These are phyloP conservation scores for Saccharomycopsis guyanensis DNA, from an alignment of 805 yeast genomes.

Conservation along the genomic window DNA sequence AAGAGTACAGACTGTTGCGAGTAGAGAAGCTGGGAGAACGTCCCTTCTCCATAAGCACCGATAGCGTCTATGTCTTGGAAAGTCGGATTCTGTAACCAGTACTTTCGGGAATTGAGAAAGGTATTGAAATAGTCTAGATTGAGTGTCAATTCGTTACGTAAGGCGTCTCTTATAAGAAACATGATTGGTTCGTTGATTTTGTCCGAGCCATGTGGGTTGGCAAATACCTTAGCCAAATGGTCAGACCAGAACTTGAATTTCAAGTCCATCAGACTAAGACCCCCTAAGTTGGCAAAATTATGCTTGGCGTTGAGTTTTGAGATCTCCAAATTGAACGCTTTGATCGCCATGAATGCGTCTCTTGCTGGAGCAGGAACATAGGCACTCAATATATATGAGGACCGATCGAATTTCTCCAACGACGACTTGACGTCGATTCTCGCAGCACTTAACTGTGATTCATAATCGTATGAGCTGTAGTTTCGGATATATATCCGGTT, in stretches of 20 bases:
- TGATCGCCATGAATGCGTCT: conserved; percentile 54
- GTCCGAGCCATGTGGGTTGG: conserved; percentile 28
- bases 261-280: conserved; percentile 29
- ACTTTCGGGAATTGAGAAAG: conserved; percentile 50
- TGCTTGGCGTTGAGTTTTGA: conserved; percentile 41
- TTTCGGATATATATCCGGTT: no score
- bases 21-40: conserved; percentile 66
- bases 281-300: conserved; percentile 21
- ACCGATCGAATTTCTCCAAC: conserved; percentile 46
- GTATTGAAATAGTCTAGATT: conserved; percentile 51
- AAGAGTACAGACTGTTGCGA: conserved; percentile 50
- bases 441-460: conserved; percentile 13
- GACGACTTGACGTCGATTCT: conserved; percentile 12
- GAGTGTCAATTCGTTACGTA: conserved; percentile 41
- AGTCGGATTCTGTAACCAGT: conserved; percentile 40
- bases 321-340: conserved; percentile 60
- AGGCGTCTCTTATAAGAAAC: conserved; percentile 45
- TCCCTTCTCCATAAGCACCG: conserved; percentile 75
- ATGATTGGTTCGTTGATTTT: conserved; percentile 58
- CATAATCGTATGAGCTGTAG: conserved; percentile 3
- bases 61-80: conserved; percentile 47
- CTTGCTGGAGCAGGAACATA: conserved; percentile 61
- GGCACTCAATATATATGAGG: conserved; percentile 57
- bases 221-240: conserved; percentile 40
- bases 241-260: conserved; percentile 75